A percentile compares a stretch with the other conserved stretches of the same genome.
These are phyloP conservation scores for Sugiyamaella mastotermitis DNA, from an alignment of 805 yeast genomes.

Conservation along the genomic window DNA sequence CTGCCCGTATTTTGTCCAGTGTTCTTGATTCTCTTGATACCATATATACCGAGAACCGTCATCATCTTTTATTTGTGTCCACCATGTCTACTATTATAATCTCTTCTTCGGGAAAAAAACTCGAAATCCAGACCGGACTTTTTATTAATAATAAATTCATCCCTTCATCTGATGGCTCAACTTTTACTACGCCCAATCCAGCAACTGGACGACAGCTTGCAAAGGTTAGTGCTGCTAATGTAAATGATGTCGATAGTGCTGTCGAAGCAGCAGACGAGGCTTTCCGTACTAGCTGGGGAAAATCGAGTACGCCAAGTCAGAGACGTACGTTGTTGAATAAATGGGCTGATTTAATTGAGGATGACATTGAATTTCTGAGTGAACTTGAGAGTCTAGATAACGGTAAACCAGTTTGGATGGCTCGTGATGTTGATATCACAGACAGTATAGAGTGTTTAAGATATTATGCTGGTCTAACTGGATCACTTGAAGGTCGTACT, in stretches of 20 bases:
- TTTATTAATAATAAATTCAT: constrained; percentile 82
- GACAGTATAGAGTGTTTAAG: constrained; percentile 46
- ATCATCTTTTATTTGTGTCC: no score
- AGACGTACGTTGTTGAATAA: constrained; percentile 58
- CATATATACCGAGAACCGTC: no score
- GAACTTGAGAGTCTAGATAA: constrained; percentile 82
- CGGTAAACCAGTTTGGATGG: constrained; percentile 57
- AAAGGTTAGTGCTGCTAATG: constrained; percentile 64
- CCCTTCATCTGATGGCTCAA: constrained; percentile 44
- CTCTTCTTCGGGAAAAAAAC: constrained; percentile 45
- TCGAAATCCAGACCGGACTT: constrained; percentile 79
- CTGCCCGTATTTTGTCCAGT: no score
- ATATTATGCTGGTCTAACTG: constrained; percentile 73
- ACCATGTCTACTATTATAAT: no score
- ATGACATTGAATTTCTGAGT: constrained; percentile 65
- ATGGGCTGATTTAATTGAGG: constrained; percentile 75
- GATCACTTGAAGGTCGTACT: constrained; percentile 56
- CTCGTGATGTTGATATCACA: constrained; percentile 17
- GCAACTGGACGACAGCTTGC: constrained; percentile 50
- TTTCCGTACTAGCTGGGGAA: constrained; percentile 27
- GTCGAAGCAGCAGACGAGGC: constrained; percentile 80
- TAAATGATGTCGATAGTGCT: constrained; percentile 72
- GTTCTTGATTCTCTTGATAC: no score
- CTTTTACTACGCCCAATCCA: constrained; percentile 47
- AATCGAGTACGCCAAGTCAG: no score